Evolutionary conservation across 176 grass and related monocot species (phyloP).

Genomic region (Stipa capillata): DNA sequence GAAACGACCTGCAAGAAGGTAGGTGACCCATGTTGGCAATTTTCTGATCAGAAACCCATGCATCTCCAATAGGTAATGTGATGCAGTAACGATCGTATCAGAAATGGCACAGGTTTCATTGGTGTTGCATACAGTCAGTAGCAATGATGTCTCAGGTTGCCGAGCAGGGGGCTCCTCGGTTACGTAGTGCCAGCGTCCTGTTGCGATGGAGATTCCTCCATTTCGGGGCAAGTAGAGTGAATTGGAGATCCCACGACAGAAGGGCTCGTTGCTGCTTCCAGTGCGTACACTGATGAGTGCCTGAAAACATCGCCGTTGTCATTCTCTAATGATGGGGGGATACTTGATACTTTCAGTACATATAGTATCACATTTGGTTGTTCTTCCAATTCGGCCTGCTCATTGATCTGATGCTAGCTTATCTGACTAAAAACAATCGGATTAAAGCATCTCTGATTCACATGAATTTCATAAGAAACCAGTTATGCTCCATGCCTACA

Average conservation of each 20-base stretch:
- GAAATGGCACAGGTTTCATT: background rate
- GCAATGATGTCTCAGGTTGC: background rate
- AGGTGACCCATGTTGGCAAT: background rate
- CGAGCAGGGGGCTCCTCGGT: background rate
- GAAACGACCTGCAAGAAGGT: background rate
- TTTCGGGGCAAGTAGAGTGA: background rate
- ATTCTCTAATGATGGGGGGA: background rate
- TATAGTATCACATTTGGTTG: background rate
- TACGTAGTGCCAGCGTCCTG: background rate
- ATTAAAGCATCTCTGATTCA: too few relatives aligned
- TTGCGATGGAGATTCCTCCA: slow-evolving; percentile 18
- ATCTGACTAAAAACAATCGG: too few relatives aligned
- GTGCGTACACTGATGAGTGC: background rate
- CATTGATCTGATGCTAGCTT: background rate
- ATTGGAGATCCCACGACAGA: background rate
- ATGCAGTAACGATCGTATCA: background rate
- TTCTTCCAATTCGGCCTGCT: background rate
- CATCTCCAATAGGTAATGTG: background rate
- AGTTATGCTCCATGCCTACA: background rate
- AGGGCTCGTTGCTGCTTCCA: background rate
- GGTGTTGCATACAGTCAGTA: background rate
- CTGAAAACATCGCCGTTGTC: background rate
- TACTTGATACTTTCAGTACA: background rate
- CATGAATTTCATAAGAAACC: too few relatives aligned
- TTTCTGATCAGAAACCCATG: slow-evolving; percentile 15